Conservation (phyloP, 2,329 filamentous ascomycete species). For the Fusarium sp. region DNA sequence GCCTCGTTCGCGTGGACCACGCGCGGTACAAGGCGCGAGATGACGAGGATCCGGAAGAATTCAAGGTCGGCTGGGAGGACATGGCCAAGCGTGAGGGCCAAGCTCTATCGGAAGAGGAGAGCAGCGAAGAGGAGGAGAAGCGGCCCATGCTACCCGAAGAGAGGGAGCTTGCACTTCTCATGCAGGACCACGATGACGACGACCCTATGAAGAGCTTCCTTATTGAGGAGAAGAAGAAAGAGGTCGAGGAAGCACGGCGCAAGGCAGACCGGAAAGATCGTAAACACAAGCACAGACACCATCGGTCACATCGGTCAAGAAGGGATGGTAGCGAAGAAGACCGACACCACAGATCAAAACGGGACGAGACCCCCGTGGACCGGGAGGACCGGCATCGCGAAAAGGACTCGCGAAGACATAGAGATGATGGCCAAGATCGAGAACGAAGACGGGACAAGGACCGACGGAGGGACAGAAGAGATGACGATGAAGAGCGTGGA, state of each 20-base stretch:
- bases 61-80: conserved; percentile 68
- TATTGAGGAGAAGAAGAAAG: conserved; percentile 90
- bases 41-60: conserved; percentile 74
- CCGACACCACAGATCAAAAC: conserved; percentile 49
- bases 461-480: conserved; percentile 30
- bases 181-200: conserved; percentile 88
- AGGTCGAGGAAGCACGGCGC: conserved; percentile 76
- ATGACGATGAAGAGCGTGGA: conserved; percentile 42
- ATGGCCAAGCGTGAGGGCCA: conserved; percentile 65
- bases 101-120: conserved; percentile 57
- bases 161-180: conserved; percentile 77
- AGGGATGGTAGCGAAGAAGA: conserved; percentile 49
- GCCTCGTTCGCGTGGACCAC: conserved; percentile 89
- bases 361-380: conserved; percentile 52
- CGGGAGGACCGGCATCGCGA: conserved; percentile 45
- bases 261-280: conserved; percentile 60
- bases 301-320: conserved; percentile 58
- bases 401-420: conserved; percentile 46
- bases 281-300: conserved; percentile 60
- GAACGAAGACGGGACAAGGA: conserved; percentile 45
- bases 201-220: conserved; percentile 97
- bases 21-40: conserved; percentile 90
- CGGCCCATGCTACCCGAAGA: conserved; percentile 83
- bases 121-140: conserved; percentile 59
- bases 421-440: conserved; percentile 45